phyloP scores from a whole-genome alignment of 2,329 filamentous ascomycete species.

The Stylonectria norvegica region DNA sequence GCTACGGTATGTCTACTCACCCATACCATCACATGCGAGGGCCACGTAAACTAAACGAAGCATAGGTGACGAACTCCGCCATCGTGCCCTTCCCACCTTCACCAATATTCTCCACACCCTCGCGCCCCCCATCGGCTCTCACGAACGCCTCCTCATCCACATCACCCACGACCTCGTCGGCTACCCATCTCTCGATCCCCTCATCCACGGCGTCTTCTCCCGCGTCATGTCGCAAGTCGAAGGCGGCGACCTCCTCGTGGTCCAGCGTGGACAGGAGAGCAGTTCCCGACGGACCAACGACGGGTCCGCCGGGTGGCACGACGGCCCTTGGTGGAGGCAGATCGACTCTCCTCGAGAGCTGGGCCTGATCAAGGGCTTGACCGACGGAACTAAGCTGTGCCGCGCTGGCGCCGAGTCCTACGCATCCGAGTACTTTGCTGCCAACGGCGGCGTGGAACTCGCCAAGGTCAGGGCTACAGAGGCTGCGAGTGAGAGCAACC shows the following conservation, averaged over 20 bases:
- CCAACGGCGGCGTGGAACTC: constrained; percentile 73
- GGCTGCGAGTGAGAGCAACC: constrained; percentile 77
- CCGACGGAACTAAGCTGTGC: constrained; percentile 87
- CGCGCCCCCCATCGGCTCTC: constrained; percentile 91
- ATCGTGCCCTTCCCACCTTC: constrained; percentile 88
- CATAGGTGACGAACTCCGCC: constrained; percentile 79
- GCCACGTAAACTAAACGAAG: constrained; percentile 1
- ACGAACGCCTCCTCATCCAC: constrained; percentile 95
- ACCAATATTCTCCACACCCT: constrained; percentile 92
- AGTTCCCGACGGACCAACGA: constrained; percentile 62
- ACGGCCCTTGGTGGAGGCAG: constrained; percentile 95
- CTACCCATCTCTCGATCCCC: constrained; percentile 89
- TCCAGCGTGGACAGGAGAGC: constrained; percentile 88
- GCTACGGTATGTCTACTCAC: constrained; percentile 31
- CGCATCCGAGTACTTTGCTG: constrained; percentile 76
- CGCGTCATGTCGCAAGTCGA: constrained; percentile 99
- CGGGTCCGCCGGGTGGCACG: constrained; percentile 70
- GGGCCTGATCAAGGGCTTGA: constrained; percentile 72
- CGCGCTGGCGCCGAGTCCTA: constrained; percentile 87
- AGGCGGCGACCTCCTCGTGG: constrained; percentile 88
- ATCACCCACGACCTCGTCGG: constrained; percentile 93
- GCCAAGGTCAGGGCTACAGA: constrained; percentile 78
- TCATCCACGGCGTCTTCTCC: constrained; percentile 88
- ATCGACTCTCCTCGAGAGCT: constrained; percentile 68
- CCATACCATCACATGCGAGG: background rate